phyloP scores from a whole-genome alignment of 768 basidiomycete species.

The Suillus alpinus region DNA sequence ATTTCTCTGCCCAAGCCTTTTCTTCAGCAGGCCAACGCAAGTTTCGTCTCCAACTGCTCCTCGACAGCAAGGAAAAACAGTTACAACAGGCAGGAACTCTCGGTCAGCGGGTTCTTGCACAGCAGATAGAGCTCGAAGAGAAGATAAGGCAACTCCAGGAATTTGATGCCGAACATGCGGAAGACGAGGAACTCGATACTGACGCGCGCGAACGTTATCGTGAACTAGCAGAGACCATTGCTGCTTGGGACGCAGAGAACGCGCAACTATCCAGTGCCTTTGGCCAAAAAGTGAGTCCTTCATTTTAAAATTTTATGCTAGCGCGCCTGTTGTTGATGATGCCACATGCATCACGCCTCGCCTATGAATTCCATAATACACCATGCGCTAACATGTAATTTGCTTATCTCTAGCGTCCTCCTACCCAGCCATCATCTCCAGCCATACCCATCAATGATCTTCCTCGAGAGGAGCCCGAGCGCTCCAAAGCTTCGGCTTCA shows the following conservation, averaged over 20 bases:
- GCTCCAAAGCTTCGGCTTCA: slow-evolving; percentile 60
- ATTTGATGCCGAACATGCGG: slow-evolving; percentile 58
- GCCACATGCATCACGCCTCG: not conserved
- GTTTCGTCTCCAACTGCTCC: slow-evolving; percentile 60
- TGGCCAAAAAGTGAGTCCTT: slow-evolving; percentile 53
- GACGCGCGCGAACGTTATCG: slow-evolving; percentile 72
- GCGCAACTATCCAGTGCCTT: slow-evolving; percentile 70
- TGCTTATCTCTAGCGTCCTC: slow-evolving; percentile 34
- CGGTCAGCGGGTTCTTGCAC: slow-evolving; percentile 89
- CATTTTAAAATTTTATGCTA: not conserved
- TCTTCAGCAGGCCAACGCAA: slow-evolving; percentile 60
- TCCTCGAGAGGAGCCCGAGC: slow-evolving; percentile 60
- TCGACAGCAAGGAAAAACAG: slow-evolving; percentile 90
- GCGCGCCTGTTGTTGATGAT: not conserved
- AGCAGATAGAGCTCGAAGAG: slow-evolving; percentile 91
- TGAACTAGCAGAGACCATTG: slow-evolving; percentile 73
- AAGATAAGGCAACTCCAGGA: slow-evolving; percentile 82
- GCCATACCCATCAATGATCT: slow-evolving; percentile 45
- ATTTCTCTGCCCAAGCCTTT: slow-evolving; percentile 39
- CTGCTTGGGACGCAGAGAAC: slow-evolving; percentile 79
- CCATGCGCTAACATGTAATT: slow-evolving; percentile 9
- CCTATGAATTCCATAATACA: not conserved
- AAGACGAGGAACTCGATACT: slow-evolving; percentile 60
- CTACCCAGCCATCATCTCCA: slow-evolving; percentile 49
- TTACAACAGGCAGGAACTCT: slow-evolving; percentile 89